Evolutionary conservation across 1,284 basidiomycete genomes (phyloP), one percentile per base, ranked within the genome.

Genomic region (Cutaneotrichosporon dermatis): DNA sequence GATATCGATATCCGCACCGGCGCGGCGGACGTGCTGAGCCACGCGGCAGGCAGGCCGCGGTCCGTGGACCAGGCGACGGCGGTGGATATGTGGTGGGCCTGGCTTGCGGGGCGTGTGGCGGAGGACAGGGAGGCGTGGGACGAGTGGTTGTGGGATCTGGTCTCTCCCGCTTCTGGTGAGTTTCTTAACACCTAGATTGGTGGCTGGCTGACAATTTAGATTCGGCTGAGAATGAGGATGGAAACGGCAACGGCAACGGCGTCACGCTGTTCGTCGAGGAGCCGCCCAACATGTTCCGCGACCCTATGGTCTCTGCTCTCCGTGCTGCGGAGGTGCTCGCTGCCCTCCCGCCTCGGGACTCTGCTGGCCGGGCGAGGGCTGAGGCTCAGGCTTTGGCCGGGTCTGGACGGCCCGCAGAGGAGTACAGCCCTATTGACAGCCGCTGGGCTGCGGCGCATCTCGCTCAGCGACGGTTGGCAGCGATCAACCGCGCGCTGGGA

Each of bases 281-380:
- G 57, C 69, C 74, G 33, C 66, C 74, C 0, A 79, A 79, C 58
- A 69, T 77, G 16, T 79, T 71, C 66, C 69, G 72, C 6, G 69
- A 77, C 59, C 55, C 68, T 9, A 57, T 72, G 1, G 59, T 64
- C 12, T 73, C 72, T 39, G 64, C 67, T 0, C 12, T n/a, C 3
- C 50, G 65, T 16, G 74, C 74, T 4, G 59, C 67, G 0, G 37
- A 25, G 25, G 33, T 70, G 5, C 59, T 73, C 11, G 34, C 51
- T 2, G 7, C 15, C 1, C 37, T 51, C 3, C 44, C 44, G n/a
- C 16, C 37, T 9, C 3, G 8, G 2, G 36, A 33, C 2, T 12
- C 9, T 5, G 15, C 39, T 4, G 16, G 16, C 1, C 36, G 39
- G 9, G 9, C n/a, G 13, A 40, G 6, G 10, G 52, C 51, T 4